Evolutionary conservation across 2,329 filamentous ascomycete genomes (phyloP).

Genomic region (Curvularia sp.): DNA sequence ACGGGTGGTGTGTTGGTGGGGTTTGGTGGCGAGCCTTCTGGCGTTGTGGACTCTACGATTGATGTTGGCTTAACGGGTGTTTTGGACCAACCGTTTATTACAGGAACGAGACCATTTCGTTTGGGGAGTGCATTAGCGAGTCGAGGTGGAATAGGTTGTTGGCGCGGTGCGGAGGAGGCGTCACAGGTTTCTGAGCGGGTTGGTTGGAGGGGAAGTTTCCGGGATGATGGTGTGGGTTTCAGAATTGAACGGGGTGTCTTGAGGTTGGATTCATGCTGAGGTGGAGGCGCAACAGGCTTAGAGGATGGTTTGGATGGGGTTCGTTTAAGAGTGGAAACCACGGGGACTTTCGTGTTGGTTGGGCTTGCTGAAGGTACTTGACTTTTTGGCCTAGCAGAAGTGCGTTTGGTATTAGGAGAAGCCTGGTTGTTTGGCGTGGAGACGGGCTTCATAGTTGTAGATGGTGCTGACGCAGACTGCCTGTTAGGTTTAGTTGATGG

Average conservation of each 20-base stretch:
- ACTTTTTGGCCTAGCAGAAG: neutral
- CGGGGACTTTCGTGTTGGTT: neutral
- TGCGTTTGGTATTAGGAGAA: neutral
- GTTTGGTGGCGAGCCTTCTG: neutral
- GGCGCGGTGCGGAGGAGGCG: neutral
- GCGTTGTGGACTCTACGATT: neutral
- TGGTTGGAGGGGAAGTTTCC: neutral
- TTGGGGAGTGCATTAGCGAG: neutral
- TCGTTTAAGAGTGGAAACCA: neutral
- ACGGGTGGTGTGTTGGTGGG: neutral
- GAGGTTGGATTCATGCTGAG: neutral
- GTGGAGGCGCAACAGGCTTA: neutral
- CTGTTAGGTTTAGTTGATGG: neutral
- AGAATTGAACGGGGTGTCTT: neutral
- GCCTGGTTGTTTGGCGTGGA: neutral
- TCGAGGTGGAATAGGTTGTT: conserved; percentile 9
- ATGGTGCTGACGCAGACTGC: neutral
- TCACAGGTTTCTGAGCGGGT: neutral
- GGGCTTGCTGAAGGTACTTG: neutral
- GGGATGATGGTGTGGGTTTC: neutral
- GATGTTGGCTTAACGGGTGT: neutral
- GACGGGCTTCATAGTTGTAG: neutral
- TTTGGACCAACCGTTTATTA: neutral
- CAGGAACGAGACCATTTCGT: neutral
- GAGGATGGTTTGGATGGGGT: neutral